Base-by-base conservation (phyloP, 2,329 filamentous ascomycete genomes). In the Coleophoma crateriformis region DNA sequence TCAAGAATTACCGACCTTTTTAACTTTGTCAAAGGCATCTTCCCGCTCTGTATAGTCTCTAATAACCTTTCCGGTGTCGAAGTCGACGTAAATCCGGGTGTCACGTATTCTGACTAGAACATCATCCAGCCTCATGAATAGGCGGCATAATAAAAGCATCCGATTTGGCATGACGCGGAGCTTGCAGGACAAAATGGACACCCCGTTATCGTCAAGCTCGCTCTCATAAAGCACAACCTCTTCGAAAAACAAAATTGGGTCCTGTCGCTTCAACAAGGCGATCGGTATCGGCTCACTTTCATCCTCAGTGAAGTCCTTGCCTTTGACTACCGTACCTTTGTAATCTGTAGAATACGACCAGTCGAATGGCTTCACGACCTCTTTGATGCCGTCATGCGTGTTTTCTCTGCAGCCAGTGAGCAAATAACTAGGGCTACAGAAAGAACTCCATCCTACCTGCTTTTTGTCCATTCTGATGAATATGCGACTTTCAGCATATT, bases 301-400 rank as follows among this genome's bases (percentile, higher is more conserved):
- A 12, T 53, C 51, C 17, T 49, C 47, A 19, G 48, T 56, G 8
- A 50, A n/a, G 33, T 55, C 52, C 46, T 61, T 66, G 8, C 59
- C 61, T 2, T 50, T 61, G 47, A 52, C 71, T 38, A 85, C 70
- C 3, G 86, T 89, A 46, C 94, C 94, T 50, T 78, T 79, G 69
- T 96, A 99, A 58, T 85, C 79, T 34, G 92, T 96, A 57, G 84
- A 94, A 71, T 97, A 99, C 54, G 90, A 96, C 94, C 94, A 99
- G 71, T 99, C 94, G 67, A 95, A 99, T 3, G 92, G 91, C 71
- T 91, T 91, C 48, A 99, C 89, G 22, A 96, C 85, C 65, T 96
- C 90, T 64, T 89, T 90, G 66, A 99, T 96, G 49, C 87, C 88
- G 61, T 87, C 81, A 56, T 90, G 87, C 45, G 87, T 86, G 60